phyloP scores from a whole-genome alignment of 805 yeast genomes.

The Komagataella populi region DNA sequence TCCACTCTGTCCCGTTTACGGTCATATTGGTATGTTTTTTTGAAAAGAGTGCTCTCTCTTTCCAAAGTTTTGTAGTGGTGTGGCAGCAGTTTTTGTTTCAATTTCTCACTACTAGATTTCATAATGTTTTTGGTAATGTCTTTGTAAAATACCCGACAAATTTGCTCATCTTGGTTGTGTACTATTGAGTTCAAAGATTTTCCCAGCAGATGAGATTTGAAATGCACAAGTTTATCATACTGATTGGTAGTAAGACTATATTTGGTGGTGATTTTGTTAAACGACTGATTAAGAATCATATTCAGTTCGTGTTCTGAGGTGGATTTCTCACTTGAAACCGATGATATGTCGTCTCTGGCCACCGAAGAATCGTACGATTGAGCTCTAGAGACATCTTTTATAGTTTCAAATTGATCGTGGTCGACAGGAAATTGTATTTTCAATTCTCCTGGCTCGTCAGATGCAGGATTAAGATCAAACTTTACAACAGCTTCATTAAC shows the following conservation, averaged over 20 bases:
- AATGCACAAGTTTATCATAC: slow-evolving; percentile 27
- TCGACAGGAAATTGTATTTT: background rate
- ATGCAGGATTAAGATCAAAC: background rate
- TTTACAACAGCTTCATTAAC: background rate
- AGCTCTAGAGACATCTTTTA: background rate
- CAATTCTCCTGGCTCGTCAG: background rate
- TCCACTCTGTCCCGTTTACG: slow-evolving; percentile 20
- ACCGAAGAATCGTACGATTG: background rate
- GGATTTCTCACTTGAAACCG: background rate
- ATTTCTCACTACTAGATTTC: slow-evolving; percentile 12
- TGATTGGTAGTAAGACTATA: slow-evolving; percentile 41
- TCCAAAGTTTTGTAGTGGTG: slow-evolving; percentile 11
- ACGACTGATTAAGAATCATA: slow-evolving; percentile 25
- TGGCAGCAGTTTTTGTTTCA: slow-evolving; percentile 16
- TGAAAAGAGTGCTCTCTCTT: slow-evolving; percentile 3
- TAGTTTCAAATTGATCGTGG: background rate
- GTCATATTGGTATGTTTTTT: background rate
- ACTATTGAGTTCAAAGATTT: slow-evolving; percentile 9
- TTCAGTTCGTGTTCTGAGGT: slow-evolving; percentile 13
- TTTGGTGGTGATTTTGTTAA: slow-evolving; percentile 28
- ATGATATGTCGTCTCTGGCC: background rate
- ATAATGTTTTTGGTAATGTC: slow-evolving; percentile 16
- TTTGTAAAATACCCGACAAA: slow-evolving; percentile 17
- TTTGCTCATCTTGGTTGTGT: slow-evolving; percentile 13
- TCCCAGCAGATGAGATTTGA: slow-evolving; percentile 21